Evolutionary conservation across 2,329 filamentous ascomycete species (phyloP).

Genomic region (Alternaria gansuensis): DNA sequence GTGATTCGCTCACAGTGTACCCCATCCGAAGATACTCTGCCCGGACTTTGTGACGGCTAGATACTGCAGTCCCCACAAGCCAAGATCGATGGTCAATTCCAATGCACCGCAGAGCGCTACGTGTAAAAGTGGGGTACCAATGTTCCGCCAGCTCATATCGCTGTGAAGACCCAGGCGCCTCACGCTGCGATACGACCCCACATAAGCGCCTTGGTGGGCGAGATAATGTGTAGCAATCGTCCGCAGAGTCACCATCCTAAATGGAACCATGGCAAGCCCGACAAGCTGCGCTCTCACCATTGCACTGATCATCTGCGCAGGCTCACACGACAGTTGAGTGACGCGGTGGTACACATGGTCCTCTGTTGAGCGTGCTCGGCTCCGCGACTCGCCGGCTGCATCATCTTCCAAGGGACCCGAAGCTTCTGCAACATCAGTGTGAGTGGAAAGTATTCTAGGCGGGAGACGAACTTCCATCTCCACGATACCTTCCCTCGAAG

Average conservation of each 20-base stretch:
- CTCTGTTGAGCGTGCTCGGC: constrained; percentile 12
- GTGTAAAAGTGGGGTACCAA: constrained; percentile 42
- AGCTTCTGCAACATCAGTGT: constrained; percentile 36
- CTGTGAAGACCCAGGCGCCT: constrained; percentile 18
- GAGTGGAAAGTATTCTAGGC: constrained; percentile 42
- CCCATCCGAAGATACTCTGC: constrained; percentile 48
- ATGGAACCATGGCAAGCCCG: constrained; percentile 42
- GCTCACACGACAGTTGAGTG: constrained; percentile 47
- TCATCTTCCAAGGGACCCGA: constrained; percentile 19
- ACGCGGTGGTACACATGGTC: constrained; percentile 42
- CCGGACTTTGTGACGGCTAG: constrained; percentile 42
- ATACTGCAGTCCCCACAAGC: constrained; percentile 49
- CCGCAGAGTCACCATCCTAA: constrained; percentile 43
- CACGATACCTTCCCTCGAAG: constrained; percentile 50
- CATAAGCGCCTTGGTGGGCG: constrained; percentile 18
- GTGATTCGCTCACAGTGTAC: constrained; percentile 36
- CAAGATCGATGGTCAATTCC: constrained; percentile 47
- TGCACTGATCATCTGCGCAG: constrained; percentile 45
- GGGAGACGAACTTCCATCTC: constrained; percentile 53
- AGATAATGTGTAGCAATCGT: constrained; percentile 47
- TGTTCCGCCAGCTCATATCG: constrained; percentile 28
- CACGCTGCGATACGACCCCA: constrained; percentile 22
- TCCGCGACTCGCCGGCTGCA: constrained; percentile 16
- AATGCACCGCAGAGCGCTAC: constrained; percentile 46
- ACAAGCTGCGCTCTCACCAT: constrained; percentile 47